Evolutionary conservation across 345 rosid species (phyloP).

Genomic region (Brassica rapa): DNA sequence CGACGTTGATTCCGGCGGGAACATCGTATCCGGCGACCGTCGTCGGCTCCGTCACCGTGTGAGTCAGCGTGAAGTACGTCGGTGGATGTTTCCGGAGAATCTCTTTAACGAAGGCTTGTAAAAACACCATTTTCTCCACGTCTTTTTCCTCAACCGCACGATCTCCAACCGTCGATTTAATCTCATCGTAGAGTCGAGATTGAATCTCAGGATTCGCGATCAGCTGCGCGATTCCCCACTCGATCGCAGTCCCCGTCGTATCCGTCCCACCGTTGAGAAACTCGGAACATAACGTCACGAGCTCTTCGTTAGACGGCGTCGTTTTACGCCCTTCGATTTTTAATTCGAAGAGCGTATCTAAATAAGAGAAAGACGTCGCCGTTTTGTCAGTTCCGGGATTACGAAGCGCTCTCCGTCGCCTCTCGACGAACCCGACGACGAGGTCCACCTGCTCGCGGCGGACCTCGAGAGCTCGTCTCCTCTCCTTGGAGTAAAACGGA

Average conservation of each 20-base stretch:
- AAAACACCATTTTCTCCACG: slow-evolving; percentile 58
- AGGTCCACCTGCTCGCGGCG: slow-evolving; percentile 61
- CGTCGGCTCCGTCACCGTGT: slow-evolving; percentile 69
- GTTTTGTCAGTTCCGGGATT: slow-evolving; percentile 54
- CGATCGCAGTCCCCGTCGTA: slow-evolving; percentile 80
- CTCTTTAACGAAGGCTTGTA: slow-evolving; percentile 79
- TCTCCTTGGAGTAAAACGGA: slow-evolving; percentile 72
- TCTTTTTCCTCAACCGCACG: slow-evolving; percentile 63
- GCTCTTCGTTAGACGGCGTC: slow-evolving; percentile 61
- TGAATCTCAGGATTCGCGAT: slow-evolving; percentile 69
- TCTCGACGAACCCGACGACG: slow-evolving; percentile 57
- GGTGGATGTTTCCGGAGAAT: slow-evolving; percentile 84
- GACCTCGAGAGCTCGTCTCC: slow-evolving; percentile 57
- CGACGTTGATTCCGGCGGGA: slow-evolving; percentile 61
- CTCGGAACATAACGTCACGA: slow-evolving; percentile 82
- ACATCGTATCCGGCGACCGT: slow-evolving; percentile 70
- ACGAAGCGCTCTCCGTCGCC: slow-evolving; percentile 52
- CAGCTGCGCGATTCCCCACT: slow-evolving; percentile 88
- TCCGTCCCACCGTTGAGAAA: slow-evolving; percentile 89
- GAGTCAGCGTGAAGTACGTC: slow-evolving; percentile 68
- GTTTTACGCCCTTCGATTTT: slow-evolving; percentile 62
- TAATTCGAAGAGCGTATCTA: slow-evolving; percentile 77
- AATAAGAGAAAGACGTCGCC: slow-evolving; percentile 73
- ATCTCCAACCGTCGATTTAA: slow-evolving; percentile 52
- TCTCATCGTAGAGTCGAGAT: slow-evolving; percentile 63